Evolutionary conservation across 176 grass and related monocot genomes (phyloP).

Genomic region (Cymbopogon citratus): DNA sequence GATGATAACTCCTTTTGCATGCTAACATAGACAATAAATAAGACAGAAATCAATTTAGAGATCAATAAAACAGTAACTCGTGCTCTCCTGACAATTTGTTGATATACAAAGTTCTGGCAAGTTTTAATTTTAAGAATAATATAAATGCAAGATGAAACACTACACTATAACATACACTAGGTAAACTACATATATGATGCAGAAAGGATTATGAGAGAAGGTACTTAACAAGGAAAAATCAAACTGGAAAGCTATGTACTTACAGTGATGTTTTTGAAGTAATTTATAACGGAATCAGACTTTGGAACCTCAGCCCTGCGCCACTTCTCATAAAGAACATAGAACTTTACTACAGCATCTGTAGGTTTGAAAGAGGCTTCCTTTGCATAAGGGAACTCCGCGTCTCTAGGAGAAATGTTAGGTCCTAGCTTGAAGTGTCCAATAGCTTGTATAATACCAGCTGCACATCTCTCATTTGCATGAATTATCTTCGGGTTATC

Average conservation of each 20-base stretch:
- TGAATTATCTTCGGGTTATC: conserved; percentile 64
- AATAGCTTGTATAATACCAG: conserved; percentile 87
- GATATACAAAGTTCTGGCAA: not conserved
- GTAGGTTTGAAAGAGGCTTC: conserved; percentile 43
- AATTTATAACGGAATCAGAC: conserved; percentile 41
- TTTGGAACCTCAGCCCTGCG: conserved; percentile 57
- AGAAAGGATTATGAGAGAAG: not conserved
- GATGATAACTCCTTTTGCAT: conserved; percentile 57
- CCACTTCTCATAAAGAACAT: conserved; percentile 76
- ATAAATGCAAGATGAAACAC: not conserved
- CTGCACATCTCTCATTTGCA: conserved; percentile 68
- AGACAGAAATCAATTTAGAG: not conserved
- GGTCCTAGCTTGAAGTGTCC: conserved; percentile 66
- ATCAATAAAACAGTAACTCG: not conserved
- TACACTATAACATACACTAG: not conserved
- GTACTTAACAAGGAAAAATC: conserved; percentile 5
- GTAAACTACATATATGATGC: not conserved
- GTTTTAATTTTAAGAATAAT: not conserved
- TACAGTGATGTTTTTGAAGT: conserved; percentile 61
- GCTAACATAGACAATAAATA: conserved; percentile 30
- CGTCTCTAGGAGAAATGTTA: conserved; percentile 67
- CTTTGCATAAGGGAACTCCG: conserved; percentile 47
- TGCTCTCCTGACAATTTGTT: not conserved
- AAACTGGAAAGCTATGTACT: conserved; percentile 24
- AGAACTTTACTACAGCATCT: conserved; percentile 55